Percentiles rank a stretch among this genome's conserved stretches.
Conservation (phyloP, 2,329 filamentous ascomycete genomes). For the Fusarium burgessii region DNA sequence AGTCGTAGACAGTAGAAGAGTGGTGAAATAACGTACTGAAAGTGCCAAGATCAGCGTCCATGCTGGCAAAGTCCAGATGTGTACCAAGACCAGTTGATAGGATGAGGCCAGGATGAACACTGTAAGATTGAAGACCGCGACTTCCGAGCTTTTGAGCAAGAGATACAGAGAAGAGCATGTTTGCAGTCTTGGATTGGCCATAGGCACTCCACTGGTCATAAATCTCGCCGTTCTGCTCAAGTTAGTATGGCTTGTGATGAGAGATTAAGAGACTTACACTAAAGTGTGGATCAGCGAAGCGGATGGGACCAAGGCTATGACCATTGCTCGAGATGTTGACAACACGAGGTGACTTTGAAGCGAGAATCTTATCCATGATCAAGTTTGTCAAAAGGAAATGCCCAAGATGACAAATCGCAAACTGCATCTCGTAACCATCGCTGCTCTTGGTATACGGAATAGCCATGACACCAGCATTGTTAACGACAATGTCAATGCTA, state of each 20-base stretch:
- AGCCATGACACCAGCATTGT: conserved; percentile 59
- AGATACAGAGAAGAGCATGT: conserved; percentile 50
- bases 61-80: conserved; percentile 39
- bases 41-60: conserved; percentile 28
- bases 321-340: conserved; percentile 56
- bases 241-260: not conserved
- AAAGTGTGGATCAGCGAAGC: conserved; percentile 52
- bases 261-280: conserved; percentile 38
- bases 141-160: conserved; percentile 50
- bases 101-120: conserved; percentile 52
- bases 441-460: conserved; percentile 44
- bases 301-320: conserved; percentile 48
- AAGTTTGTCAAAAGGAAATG: conserved; percentile 62
- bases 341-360: conserved; percentile 51
- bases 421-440: conserved; percentile 58
- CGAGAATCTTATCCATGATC: conserved; percentile 57
- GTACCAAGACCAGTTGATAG: conserved; percentile 32
- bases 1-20: not conserved
- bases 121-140: conserved; percentile 49
- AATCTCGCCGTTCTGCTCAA: conserved; percentile 47
- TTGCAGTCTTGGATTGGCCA: conserved; percentile 56
- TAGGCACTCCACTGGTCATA: conserved; percentile 52
- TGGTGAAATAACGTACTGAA: conserved; percentile 14
- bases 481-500: conserved; percentile 56
- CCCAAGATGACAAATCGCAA: conserved; percentile 59